Percentiles rank a stretch among this genome's conserved stretches.
Evolutionary conservation across 192 early-diverging fungal genomes (phyloP).

Genomic region (Backusella liffmaniae): DNA sequence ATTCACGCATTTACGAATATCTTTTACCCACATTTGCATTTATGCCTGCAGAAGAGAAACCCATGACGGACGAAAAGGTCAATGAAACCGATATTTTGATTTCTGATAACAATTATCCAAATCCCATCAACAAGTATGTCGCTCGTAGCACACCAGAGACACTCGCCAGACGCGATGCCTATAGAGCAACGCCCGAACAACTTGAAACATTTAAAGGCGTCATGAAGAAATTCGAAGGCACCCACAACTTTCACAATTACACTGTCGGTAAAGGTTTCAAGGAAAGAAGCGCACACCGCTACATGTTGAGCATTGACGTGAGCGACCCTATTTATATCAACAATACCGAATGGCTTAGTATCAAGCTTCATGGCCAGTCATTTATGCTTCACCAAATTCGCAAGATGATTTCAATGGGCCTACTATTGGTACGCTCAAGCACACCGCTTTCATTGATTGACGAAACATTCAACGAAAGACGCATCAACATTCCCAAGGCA

Average conservation of each 20-base stretch:
- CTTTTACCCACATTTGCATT: conserved; percentile 91
- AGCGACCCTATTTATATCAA: conserved; percentile 67
- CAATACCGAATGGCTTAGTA: conserved; percentile 84
- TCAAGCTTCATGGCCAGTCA: conserved; percentile 92
- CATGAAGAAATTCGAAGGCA: conserved; percentile 75
- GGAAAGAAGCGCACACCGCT: conserved; percentile 76
- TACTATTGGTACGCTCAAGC: conserved; percentile 74
- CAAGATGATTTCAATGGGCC: conserved; percentile 93
- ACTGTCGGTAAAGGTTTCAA: conserved; percentile 78
- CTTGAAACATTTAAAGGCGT: conserved; percentile 66
- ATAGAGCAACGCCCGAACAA: conserved; percentile 59
- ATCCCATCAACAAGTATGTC: conserved; percentile 10
- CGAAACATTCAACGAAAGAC: conserved; percentile 58
- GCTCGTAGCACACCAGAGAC: conserved; percentile 54
- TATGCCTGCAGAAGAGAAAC: conserved; percentile 41
- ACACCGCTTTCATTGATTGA: conserved; percentile 71
- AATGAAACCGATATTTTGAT: conserved; percentile 28
- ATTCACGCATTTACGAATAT: conserved; percentile 96
- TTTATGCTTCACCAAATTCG: conserved; percentile 99
- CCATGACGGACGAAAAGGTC: conserved; percentile 34
- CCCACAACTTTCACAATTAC: conserved; percentile 96
- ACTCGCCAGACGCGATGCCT: conserved; percentile 58
- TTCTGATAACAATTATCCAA: not conserved
- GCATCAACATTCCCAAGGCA: conserved; percentile 96
- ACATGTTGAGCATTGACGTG: conserved; percentile 77